Conservation (phyloP, 2,329 filamentous ascomycete genomes). For the Colletotrichum sp. region DNA sequence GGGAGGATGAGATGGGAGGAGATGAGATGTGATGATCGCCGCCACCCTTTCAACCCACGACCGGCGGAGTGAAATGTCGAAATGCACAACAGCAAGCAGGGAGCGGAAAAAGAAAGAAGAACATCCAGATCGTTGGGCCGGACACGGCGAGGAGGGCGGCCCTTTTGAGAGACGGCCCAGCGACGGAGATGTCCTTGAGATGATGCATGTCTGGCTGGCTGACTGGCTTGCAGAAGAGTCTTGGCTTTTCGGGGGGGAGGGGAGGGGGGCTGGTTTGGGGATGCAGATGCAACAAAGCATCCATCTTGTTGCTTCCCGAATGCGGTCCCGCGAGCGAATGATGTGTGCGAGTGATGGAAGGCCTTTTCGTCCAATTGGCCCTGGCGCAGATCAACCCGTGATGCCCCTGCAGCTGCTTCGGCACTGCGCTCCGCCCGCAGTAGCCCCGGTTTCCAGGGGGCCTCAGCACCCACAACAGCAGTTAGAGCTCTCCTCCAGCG, state of each 20-base stretch:
- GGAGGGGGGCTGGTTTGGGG: not conserved
- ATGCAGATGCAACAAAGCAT: not conserved
- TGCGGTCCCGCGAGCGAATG: not conserved
- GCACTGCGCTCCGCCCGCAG: not conserved
- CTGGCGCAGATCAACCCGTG: constrained; percentile 8
- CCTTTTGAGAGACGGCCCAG: not conserved
- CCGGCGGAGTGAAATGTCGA: not conserved
- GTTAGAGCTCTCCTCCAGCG: not conserved
- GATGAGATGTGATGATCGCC: not conserved
- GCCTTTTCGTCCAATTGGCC: not conserved
- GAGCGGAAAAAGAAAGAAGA: not conserved
- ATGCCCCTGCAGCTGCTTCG: not conserved
- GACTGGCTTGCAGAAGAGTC: not conserved
- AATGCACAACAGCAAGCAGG: not conserved
- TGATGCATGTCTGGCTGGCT: not conserved
- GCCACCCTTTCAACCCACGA: not conserved
- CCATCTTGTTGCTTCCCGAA: not conserved
- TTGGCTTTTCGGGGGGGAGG: not conserved
- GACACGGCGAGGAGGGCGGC: not conserved
- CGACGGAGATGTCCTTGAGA: not conserved
- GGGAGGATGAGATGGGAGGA: not conserved
- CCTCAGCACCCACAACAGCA: not conserved
- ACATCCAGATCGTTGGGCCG: not conserved
- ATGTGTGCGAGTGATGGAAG: not conserved
- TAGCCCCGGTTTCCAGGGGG: constrained; percentile 5